phyloP scores from a whole-genome alignment of 2,329 filamentous ascomycete genomes.

The Exophiala oligosperma region DNA sequence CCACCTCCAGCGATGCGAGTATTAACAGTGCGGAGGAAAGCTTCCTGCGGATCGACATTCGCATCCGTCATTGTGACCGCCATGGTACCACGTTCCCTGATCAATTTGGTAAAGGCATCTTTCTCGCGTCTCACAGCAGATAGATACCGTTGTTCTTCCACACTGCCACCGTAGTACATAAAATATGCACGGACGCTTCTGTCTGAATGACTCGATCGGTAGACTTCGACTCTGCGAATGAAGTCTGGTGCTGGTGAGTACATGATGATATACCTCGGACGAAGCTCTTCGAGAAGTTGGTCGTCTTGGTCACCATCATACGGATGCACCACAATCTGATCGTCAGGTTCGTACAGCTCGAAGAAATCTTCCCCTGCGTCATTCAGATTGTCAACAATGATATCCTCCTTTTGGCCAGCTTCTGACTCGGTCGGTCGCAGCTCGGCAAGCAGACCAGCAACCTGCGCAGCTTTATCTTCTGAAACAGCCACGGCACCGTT shows the following conservation, averaged over 20 bases:
- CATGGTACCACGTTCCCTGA: conserved; percentile 93
- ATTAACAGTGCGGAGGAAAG: conserved; percentile 92
- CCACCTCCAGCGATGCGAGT: conserved; percentile 95
- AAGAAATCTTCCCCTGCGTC: conserved; percentile 77
- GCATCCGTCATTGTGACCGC: conserved; percentile 78
- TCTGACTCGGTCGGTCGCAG: conserved; percentile 79
- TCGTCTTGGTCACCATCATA: conserved; percentile 97
- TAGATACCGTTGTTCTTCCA: conserved; percentile 93
- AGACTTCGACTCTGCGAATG: conserved; percentile 91
- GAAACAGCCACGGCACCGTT: conserved; percentile 63
- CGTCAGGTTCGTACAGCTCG: conserved; percentile 85
- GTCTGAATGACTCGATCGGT: conserved; percentile 76
- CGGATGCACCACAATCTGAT: conserved; percentile 84
- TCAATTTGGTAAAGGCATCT: conserved; percentile 90
- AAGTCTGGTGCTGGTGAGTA: conserved; percentile 96
- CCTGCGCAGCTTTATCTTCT: conserved; percentile 80
- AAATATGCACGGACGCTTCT: conserved; percentile 85
- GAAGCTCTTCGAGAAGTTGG: conserved; percentile 90
- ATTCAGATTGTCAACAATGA: conserved; percentile 76
- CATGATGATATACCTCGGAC: conserved; percentile 95
- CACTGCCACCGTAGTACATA: conserved; percentile 90
- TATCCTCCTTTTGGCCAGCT: conserved; percentile 71
- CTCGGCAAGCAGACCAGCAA: conserved; percentile 78
- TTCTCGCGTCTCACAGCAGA: conserved; percentile 91
- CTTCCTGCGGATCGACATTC: conserved; percentile 79